A percentile compares a stretch with the other conserved stretches of the same genome.
Conservation (phyloP, 2,329 filamentous ascomycete species). For the Cadophora sp. region DNA sequence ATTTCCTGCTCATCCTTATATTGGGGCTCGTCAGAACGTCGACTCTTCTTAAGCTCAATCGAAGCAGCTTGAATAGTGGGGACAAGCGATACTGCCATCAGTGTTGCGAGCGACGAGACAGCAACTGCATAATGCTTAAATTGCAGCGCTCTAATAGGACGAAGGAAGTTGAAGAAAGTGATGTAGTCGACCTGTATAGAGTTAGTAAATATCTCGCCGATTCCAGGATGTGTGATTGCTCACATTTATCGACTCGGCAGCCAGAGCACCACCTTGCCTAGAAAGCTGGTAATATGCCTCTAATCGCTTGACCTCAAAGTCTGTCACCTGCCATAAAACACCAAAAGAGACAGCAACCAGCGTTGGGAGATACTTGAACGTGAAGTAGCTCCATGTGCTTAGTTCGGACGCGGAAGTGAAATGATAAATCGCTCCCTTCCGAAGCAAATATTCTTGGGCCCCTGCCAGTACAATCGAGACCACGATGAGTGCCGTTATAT, state of each 20-base stretch:
- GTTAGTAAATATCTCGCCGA: slow-evolving; percentile 7
- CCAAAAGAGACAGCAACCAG: slow-evolving; percentile 67
- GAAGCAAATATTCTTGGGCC: slow-evolving; percentile 62
- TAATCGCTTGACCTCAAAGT: slow-evolving; percentile 70
- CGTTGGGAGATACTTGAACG: slow-evolving; percentile 68
- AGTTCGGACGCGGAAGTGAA: slow-evolving; percentile 61
- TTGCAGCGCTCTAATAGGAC: slow-evolving; percentile 67
- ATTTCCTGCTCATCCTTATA: slow-evolving; percentile 59
- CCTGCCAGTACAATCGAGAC: slow-evolving; percentile 60
- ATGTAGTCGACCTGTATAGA: slow-evolving; percentile 57
- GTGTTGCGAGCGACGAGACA: slow-evolving; percentile 67
- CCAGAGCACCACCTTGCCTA: slow-evolving; percentile 63
- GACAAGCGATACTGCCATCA: slow-evolving; percentile 71
- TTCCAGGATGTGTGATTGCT: neutral
- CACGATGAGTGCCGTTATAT: slow-evolving; percentile 59
- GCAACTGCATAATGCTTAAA: slow-evolving; percentile 73
- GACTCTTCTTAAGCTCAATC: slow-evolving; percentile 62
- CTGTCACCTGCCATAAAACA: slow-evolving; percentile 70
- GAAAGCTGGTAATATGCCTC: slow-evolving; percentile 73
- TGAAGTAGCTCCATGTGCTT: slow-evolving; percentile 60
- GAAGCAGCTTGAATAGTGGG: slow-evolving; percentile 72
- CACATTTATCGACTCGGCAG: slow-evolving; percentile 72
- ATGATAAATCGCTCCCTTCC: slow-evolving; percentile 48
- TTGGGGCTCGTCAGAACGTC: slow-evolving; percentile 51
- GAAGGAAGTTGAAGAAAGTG: slow-evolving; percentile 69